Evolutionary conservation across 768 basidiomycete species (phyloP), one percentile per base, ranked within the genome.

Genomic region (Tremella fuciformis): DNA sequence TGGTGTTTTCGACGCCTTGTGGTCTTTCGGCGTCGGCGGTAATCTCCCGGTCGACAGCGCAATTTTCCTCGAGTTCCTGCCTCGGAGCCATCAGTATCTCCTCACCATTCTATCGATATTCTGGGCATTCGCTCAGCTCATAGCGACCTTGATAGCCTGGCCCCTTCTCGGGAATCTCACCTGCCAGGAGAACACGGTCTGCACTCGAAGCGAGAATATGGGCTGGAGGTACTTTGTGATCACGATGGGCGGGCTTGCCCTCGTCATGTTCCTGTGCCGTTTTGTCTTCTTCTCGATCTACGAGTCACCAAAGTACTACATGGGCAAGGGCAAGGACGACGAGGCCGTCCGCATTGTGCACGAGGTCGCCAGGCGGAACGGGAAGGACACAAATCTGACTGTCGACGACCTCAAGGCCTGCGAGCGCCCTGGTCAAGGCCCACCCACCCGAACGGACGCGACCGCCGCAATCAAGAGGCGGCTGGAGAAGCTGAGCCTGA

Each of bases 151-250:
- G 81, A 78, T 88, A 60, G 86, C 87, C 2, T 88, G 87, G 87
- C 85, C 86, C 0, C 78, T 89, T 13, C 81, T 88, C 50, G 80
- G 83, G n/a, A 82, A 86, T 65, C 84, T 81, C 69, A 86, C 87
- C 3, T 88, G 87, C 65, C 66, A 80, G 6, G 65, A 55, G 26
- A 76, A 79, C 4, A 54, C 69, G 2, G 67, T 75, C 48, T 82
- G 84, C 70, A 76, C 80, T 6, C 79, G 80, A 25, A 77, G 80
- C 1, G 80, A 82, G 4, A 88, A 89, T 60, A 85, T 83, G 84
- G 87, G 87, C 18, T 89, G 88, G 88, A 80, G 88, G 21, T 88
- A 88, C 71, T 84, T 87, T 70, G 78, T 87, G n/a, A 86, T 82
- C 69, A 76, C 83, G 13, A 84, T 88, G 83, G 86, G 87, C 7